Conservation (phyloP, 23 red algal genomes). For the Gracilaria domingensis region DNA sequence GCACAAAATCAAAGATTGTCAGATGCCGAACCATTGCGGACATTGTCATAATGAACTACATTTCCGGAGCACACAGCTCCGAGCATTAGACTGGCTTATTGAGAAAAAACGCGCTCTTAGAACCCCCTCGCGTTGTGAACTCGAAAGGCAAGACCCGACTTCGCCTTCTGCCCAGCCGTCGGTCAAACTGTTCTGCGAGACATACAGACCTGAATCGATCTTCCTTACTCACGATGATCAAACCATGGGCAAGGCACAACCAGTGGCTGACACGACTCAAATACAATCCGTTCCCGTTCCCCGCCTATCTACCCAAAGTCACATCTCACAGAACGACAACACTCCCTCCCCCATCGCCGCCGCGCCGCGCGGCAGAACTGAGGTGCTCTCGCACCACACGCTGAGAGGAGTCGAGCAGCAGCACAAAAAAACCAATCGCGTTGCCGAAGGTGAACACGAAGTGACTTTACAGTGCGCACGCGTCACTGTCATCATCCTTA, state of each 20-base stretch:
- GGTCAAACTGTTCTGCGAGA: neutral
- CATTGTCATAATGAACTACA: no score
- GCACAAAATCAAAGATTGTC: no score
- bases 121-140: no score
- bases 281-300: neutral
- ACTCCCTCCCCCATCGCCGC: neutral
- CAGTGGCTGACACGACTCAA: constrained; percentile 6
- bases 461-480: neutral
- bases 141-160: neutral
- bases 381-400: neutral
- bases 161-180: neutral
- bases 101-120: no score
- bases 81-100: no score
- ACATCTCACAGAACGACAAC: neutral
- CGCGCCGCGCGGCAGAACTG: neutral
- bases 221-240: neutral
- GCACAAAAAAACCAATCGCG: neutral
- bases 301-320: neutral
- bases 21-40: no score
- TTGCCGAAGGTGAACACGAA: neutral
- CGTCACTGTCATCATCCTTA: neutral
- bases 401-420: neutral
- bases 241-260: neutral
- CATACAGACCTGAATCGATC: neutral
- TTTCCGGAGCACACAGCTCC: no score